A percentile compares a stretch with the other conserved stretches of the same genome.
Conservation (phyloP, 306 rosid genomes). For the Datisca glomerata region DNA sequence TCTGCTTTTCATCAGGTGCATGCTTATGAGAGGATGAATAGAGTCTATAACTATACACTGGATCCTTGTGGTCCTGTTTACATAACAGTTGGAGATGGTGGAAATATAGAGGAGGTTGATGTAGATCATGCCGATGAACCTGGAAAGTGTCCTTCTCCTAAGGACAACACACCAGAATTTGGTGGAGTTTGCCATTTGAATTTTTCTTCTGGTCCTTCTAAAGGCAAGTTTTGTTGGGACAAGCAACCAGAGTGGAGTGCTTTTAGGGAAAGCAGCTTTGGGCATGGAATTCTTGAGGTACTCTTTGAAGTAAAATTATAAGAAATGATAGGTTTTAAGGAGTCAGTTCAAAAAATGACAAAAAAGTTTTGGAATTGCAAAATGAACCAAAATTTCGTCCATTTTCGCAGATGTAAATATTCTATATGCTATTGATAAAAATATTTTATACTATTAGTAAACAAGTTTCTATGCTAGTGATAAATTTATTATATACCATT, state of each 20-base stretch:
- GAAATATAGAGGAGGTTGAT: constrained; percentile 80
- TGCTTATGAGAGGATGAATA: constrained; percentile 85
- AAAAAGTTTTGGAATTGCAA: too few species aligned
- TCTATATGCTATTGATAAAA: too few species aligned
- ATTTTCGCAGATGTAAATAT: too few species aligned
- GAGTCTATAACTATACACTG: constrained; percentile 67
- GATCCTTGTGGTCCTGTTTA: constrained; percentile 79
- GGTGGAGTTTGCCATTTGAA: constrained; percentile 78
- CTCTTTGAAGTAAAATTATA: too few species aligned
- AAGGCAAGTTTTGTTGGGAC: constrained; percentile 77
- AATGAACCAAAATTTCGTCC: too few species aligned
- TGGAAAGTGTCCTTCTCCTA: constrained; percentile 74
- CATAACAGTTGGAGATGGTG: constrained; percentile 90
- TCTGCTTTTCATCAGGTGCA: constrained; percentile 59
- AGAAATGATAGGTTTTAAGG: too few species aligned
- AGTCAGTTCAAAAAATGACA: too few species aligned
- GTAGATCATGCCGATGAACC: constrained; percentile 86
- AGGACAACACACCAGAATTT: constrained; percentile 66
- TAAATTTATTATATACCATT: too few species aligned
- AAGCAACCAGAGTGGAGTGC: constrained; percentile 92
- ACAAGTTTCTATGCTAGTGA: too few species aligned
- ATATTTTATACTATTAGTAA: too few species aligned
- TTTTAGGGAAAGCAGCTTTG: constrained; percentile 93
- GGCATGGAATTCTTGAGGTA: constrained; percentile 95
- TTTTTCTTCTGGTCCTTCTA: constrained; percentile 68